Conservation (phyloP, 495 filamentous ascomycete genomes). For the Aspergillus kassunensis region DNA sequence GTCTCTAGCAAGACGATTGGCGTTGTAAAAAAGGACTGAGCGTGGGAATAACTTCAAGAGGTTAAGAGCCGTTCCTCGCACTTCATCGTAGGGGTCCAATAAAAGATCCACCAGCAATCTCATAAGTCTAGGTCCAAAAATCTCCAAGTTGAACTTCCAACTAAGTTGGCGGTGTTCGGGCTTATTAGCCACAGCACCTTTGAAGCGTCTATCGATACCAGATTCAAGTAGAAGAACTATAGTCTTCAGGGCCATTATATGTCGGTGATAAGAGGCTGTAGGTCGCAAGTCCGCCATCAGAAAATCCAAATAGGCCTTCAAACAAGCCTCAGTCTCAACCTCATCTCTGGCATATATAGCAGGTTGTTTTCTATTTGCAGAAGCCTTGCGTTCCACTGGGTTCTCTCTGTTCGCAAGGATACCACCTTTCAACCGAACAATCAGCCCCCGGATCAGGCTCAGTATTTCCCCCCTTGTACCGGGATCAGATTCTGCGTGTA, state of each 20-base stretch:
- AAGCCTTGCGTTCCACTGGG: constrained; percentile 5
- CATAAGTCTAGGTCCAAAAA: constrained; percentile 49
- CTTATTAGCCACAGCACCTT: constrained; percentile 10
- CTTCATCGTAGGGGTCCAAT: constrained; percentile 89
- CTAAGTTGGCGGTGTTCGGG: constrained; percentile 23
- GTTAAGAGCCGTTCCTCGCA: constrained; percentile 60
- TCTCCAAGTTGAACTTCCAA: constrained; percentile 51
- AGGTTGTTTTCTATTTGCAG: constrained; percentile 15
- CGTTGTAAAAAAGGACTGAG: constrained; percentile 20
- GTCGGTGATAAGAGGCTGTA: constrained; percentile 78
- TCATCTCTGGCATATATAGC: constrained; percentile 23
- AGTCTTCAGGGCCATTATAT: constrained; percentile 72
- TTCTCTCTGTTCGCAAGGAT: constrained; percentile 23
- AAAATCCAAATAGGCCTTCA: constrained; percentile 66
- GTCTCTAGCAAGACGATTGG: constrained; percentile 6
- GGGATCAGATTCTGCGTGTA: constrained; percentile 80
- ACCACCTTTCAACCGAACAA: constrained; percentile 55
- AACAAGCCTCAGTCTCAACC: constrained; percentile 53
- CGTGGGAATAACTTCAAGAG: constrained; percentile 50
- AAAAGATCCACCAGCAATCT: constrained; percentile 68
- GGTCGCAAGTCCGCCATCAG: constrained; percentile 68
- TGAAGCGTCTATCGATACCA: constrained; percentile 36
- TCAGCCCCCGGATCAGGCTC: constrained; percentile 60
- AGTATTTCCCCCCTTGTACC: constrained; percentile 75
- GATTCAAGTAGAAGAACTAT: constrained; percentile 58